phyloP scores from a whole-genome alignment of 768 basidiomycete genomes.

The Phanerodontia chrysosporium region DNA sequence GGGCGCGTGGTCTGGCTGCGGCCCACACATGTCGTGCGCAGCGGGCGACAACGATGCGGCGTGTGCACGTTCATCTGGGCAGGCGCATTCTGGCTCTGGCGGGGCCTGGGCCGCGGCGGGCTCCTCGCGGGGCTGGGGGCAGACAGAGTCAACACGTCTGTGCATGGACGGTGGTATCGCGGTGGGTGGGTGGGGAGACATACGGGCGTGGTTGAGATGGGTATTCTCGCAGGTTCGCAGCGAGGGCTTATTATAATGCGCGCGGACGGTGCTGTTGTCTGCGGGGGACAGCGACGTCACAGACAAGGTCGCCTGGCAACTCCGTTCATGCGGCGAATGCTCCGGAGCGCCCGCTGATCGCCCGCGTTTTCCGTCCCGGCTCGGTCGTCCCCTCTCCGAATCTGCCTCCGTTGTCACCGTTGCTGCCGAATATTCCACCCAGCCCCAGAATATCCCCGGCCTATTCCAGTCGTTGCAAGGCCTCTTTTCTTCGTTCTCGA shows the following conservation, averaged over 20 bases:
- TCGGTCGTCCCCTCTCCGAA: neutral
- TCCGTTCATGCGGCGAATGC: neutral
- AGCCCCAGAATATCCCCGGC: neutral
- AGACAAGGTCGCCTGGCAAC: conserved; percentile 3
- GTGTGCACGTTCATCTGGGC: neutral
- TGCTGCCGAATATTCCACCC: neutral
- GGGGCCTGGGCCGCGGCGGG: neutral
- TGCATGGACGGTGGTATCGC: neutral
- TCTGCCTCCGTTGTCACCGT: neutral
- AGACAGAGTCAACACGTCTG: neutral
- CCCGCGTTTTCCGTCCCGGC: neutral
- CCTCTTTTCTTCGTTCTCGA: no score
- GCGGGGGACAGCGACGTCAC: neutral
- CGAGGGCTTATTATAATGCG: neutral
- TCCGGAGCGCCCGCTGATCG: neutral
- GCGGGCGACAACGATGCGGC: neutral
- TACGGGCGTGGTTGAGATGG: neutral
- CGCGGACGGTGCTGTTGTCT: neutral
- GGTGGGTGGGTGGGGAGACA: neutral
- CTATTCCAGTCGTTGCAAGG: neutral
- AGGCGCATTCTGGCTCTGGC: neutral
- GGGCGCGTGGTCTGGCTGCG: neutral
- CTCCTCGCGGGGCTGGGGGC: neutral
- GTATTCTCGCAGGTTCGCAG: neutral
- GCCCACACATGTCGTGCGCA: neutral